Evolutionary conservation across 2,329 filamentous ascomycete species (phyloP), one percentile per base, ranked within the genome.

Genomic region (Fusarium siculi): DNA sequence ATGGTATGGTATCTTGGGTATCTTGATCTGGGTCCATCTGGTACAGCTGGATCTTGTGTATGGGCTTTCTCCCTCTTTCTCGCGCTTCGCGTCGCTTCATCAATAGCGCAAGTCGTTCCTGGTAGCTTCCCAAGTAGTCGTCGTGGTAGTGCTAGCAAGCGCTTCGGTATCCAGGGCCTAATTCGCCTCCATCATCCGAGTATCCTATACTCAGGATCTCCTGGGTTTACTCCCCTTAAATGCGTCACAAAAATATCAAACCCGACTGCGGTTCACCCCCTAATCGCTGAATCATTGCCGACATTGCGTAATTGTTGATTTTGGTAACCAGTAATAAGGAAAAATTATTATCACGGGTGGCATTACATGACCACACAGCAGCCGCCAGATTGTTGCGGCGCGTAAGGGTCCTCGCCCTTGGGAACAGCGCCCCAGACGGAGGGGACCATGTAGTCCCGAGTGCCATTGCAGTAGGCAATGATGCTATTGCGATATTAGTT

Each of bases 361-460:
- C 66, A 74, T 82, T 90, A 98, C 96, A 98, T 98, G 85, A 99
- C 91, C 79, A 93, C 89, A 87, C 96, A 99, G 90, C 96, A 99
- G 79, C 95, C 93, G 81, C 91, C 93, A 77, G 90, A 94, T 86
- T 97, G 94, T 87, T 97, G 96, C 77, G 96, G 96, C 79, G 96
- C 95, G 82, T 99, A 99, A n/a, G 96, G 96, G 82, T 99, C 96
- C 82, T 98, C 96, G 83, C 93, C 92, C 87, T 95, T 96, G 81
- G 97, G 94, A 74, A 98, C 94, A 70, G 92, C 90, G 77, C 96
- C 96, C 96, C 96, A 99, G 83, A 97, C 93, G 60, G 95, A 97
- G 57, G 95, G 95, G 60, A 98, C 95, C 96, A 99, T 98, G 87
- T 97, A 98, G 83, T 99, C 96, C 84, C 96, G 93, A 78, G 96